Conservation (phyloP, 1,284 basidiomycete genomes). For the Exobasidium rhododendri region DNA sequence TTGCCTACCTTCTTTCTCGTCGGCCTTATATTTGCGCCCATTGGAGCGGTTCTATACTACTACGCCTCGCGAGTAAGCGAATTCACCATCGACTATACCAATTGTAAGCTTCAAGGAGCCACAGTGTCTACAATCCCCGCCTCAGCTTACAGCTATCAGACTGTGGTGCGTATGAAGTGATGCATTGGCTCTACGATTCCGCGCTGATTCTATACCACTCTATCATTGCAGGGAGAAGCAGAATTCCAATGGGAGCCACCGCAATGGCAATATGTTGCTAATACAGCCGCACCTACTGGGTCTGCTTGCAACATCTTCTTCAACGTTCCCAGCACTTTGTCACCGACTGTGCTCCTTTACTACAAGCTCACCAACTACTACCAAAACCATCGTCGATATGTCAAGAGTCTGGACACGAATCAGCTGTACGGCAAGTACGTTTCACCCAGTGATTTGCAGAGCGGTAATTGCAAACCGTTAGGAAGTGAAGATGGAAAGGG, state of each 20-base stretch:
- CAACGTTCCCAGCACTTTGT: conserved; percentile 70
- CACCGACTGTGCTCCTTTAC: conserved; percentile 80
- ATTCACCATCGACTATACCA: conserved; percentile 91
- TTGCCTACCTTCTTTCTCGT: conserved; percentile 93
- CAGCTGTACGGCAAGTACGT: conserved; percentile 78
- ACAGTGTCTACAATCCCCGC: conserved; percentile 62
- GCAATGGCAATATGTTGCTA: conserved; percentile 11
- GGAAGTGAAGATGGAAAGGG: conserved; percentile 55
- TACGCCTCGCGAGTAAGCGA: conserved; percentile 65
- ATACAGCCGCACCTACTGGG: conserved; percentile 16
- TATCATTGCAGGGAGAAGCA: conserved; percentile 6
- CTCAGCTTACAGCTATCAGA: conserved; percentile 68
- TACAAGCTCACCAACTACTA: conserved; percentile 74
- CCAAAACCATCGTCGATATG: conserved; percentile 97
- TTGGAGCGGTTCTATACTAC: conserved; percentile 75
- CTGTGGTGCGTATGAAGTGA: conserved; percentile 21
- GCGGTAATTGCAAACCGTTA: conserved; percentile 85
- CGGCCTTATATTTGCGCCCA: conserved; percentile 89
- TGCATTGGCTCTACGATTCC: conserved; percentile 35
- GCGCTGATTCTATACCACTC: conserved; percentile 34
- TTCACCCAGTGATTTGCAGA: conserved; percentile 55
- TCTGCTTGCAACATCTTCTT: conserved; percentile 47
- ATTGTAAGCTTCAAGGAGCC: conserved; percentile 60
- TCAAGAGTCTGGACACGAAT: conserved; percentile 80
- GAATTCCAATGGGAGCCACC: conserved; percentile 10